These are phyloP conservation scores for Colletotrichum camelliae DNA, from an alignment of 2,329 filamentous ascomycete species.

Conservation along the genomic window DNA sequence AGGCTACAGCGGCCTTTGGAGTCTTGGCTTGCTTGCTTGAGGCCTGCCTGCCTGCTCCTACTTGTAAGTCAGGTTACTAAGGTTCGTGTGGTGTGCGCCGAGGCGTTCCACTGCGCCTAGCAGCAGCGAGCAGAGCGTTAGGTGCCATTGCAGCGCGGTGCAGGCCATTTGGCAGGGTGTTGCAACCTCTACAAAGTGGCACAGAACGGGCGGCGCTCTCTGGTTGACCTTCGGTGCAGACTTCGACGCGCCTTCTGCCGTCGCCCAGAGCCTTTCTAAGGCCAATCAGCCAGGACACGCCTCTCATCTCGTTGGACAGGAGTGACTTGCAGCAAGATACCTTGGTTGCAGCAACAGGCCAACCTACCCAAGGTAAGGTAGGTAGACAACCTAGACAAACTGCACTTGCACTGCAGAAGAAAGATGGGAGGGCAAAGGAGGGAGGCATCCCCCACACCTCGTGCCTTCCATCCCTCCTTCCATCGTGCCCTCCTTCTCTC, in stretches of 20 bases:
- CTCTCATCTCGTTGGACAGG: background rate
- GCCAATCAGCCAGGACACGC: background rate
- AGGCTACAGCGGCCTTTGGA: background rate
- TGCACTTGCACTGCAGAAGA: background rate
- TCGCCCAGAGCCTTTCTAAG: background rate
- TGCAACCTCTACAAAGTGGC: background rate
- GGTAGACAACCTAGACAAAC: background rate
- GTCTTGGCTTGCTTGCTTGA: background rate
- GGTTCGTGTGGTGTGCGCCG: background rate
- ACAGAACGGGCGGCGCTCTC: conserved; percentile 7
- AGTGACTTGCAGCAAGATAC: background rate
- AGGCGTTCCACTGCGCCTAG: background rate
- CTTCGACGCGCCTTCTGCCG: conserved; percentile 21
- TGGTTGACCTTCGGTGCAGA: conserved; percentile 17
- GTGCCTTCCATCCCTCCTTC: background rate
- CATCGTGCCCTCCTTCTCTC: background rate
- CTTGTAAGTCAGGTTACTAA: background rate
- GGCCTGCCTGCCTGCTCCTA: background rate
- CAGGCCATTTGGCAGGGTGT: background rate
- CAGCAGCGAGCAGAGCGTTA: background rate
- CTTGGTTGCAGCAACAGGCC: background rate
- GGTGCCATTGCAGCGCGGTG: conserved; percentile 5
- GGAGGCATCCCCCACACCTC: background rate
- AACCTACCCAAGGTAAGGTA: background rate
- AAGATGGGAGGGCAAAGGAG: background rate